Evolutionary conservation across 1,284 basidiomycete species (phyloP).

Genomic region (Microbotryum silenes-acaulis): DNA sequence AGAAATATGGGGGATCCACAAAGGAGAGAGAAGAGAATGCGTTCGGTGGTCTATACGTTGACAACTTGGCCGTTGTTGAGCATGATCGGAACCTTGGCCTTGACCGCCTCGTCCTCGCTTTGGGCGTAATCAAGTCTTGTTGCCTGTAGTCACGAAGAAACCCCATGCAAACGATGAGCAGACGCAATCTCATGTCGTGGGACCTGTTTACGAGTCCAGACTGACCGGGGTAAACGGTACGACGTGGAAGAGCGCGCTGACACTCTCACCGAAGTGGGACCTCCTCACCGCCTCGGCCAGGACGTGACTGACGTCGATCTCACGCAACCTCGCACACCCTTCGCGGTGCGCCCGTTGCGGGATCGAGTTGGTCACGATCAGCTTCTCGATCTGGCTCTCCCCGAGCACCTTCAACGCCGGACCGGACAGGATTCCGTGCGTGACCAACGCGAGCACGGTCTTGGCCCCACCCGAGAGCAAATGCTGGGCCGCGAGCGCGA

Average conservation of each 20-base stretch:
- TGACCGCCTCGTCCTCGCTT: neutral
- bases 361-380: conserved; percentile 97
- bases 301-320: conserved; percentile 90
- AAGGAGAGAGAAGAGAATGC: neutral
- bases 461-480: conserved; percentile 82
- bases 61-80: neutral
- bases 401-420: conserved; percentile 45
- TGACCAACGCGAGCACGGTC: conserved; percentile 86
- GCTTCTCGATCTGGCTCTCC: conserved; percentile 62
- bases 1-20: too few relatives aligned
- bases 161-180: neutral
- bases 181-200: too few relatives aligned
- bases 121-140: conserved; percentile 3
- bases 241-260: conserved; percentile 9
- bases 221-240: conserved; percentile 4
- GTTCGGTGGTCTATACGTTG: neutral
- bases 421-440: conserved; percentile 92
- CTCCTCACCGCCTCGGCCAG: conserved; percentile 94
- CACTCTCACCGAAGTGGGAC: conserved; percentile 47
- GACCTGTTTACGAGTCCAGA: neutral
- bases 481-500: conserved; percentile 84
- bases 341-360: conserved; percentile 76
- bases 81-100: neutral
- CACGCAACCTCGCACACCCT: conserved; percentile 79
- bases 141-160: neutral